phyloP scores from a whole-genome alignment of 208 protist genomes.

The Leishmania aethiopica region DNA sequence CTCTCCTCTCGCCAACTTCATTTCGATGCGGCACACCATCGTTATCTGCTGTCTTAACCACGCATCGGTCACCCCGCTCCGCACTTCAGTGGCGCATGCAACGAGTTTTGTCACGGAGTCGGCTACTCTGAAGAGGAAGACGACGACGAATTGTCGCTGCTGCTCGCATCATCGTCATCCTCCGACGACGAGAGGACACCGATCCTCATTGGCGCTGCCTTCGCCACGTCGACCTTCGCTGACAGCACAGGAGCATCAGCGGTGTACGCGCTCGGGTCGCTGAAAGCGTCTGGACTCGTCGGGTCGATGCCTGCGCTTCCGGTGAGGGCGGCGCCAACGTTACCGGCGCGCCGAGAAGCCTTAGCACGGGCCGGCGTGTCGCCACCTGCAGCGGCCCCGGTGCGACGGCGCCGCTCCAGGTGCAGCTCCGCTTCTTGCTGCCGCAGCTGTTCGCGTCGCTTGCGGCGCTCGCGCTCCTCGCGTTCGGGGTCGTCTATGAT shows the following conservation, averaged over 20 bases:
- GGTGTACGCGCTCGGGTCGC: slow-evolving; percentile 21
- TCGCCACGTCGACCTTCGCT: background rate
- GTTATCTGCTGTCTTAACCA: background rate
- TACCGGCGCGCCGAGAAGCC: background rate
- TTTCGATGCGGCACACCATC: background rate
- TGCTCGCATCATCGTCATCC: slow-evolving; percentile 44
- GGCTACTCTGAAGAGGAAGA: background rate
- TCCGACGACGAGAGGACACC: slow-evolving; percentile 69
- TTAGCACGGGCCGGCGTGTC: background rate
- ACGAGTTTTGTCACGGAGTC: background rate
- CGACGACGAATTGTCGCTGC: slow-evolving; percentile 4
- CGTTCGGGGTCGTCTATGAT: slow-evolving; percentile 75
- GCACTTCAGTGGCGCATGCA: background rate
- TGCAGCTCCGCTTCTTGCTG: background rate
- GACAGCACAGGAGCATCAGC: background rate
- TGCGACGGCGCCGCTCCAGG: slow-evolving; percentile 9
- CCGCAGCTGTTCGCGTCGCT: slow-evolving; percentile 4
- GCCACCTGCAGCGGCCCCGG: background rate
- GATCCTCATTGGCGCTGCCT: slow-evolving; percentile 34
- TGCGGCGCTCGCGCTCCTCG: slow-evolving; percentile 18
- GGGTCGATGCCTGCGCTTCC: slow-evolving; percentile 9
- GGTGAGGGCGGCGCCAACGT: background rate
- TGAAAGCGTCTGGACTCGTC: slow-evolving; percentile 8
- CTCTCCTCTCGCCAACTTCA: background rate
- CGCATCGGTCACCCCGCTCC: background rate